phyloP scores from a whole-genome alignment of 1,139 yeast genomes.

The Yamadazyma friedrichii region DNA sequence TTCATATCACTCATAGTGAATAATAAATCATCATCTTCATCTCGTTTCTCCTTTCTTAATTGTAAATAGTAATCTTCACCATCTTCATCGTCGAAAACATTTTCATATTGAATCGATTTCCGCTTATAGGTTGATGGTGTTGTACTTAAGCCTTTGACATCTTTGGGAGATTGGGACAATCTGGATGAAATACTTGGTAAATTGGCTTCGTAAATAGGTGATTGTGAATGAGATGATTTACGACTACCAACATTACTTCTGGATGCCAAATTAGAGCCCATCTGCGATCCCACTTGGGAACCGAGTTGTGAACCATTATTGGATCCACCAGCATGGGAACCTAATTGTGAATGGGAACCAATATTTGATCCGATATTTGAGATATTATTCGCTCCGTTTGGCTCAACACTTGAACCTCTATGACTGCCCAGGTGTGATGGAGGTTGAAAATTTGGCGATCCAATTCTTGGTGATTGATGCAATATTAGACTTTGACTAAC shows the following conservation, averaged over 20 bases:
- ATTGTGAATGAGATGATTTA: constrained; percentile 36
- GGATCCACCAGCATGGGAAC: background rate
- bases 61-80: constrained; percentile 24
- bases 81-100: constrained; percentile 53
- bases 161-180: constrained; percentile 16
- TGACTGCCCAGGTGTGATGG: constrained; percentile 1
- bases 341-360: background rate
- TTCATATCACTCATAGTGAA: constrained; percentile 93
- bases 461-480: constrained; percentile 13
- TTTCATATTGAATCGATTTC: constrained; percentile 40
- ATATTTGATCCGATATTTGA: background rate
- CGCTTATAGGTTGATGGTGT: constrained; percentile 35
- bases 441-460: constrained; percentile 1
- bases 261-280: background rate
- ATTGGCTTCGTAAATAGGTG: constrained; percentile 22
- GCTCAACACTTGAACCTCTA: background rate
- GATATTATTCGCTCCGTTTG: background rate
- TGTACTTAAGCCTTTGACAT: constrained; percentile 35
- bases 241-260: constrained; percentile 15
- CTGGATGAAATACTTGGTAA: constrained; percentile 45
- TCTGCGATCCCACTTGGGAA: constrained; percentile 1
- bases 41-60: constrained; percentile 16
- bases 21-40: constrained; percentile 74
- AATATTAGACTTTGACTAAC: constrained; percentile 45
- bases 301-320: background rate